Evolutionary conservation across 2,329 filamentous ascomycete species (phyloP), one percentile per base, ranked within the genome.

Genomic region (Fusarium sp.): DNA sequence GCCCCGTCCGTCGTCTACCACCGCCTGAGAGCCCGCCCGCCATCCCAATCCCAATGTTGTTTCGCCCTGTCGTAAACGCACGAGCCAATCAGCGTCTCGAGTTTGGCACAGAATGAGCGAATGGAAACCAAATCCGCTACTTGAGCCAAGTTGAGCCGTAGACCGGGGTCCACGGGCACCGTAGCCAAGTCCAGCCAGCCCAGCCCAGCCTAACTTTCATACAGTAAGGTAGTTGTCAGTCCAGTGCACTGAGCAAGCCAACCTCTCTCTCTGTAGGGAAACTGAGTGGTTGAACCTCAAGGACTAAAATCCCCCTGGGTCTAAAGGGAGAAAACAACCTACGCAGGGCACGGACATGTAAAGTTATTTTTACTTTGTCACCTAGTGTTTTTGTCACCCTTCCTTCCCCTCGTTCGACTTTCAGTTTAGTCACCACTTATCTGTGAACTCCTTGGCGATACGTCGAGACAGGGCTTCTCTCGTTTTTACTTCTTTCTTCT

Each of bases 321-420:
- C 46, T 37, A 9, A 33, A 60, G 38, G 58, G 49, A 56, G 46
- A 64, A 33, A 50, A 46, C 35, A 53, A 42, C 21, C 33, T 50
- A 33, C 30, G 16, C 25, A 46, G 28, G 74, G 77, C 77, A 77
- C 74, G 75, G 76, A 70, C 75, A 37, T 56, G 54, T 32, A 75
- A 75, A 75, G 79, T 79, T 80, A 80, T 80, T 80, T 80, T 80
- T 80, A 80, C 69, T 64, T 65, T 61, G 65, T 71, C 65, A 75
- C 75, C 65, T 70, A 68, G 64, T 67, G 49, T 74, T 73, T 77
- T 75, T 77, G 77, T 76, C 70, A 73, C 71, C 74, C 65, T 65
- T 46, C 35, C 54, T 50, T 57, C 53, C 33, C 33, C 50, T 53
- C 50, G 23, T 53, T 53, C 33, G 50, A 53, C 19, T 37, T 53